phyloP scores from a whole-genome alignment of 2,329 filamentous ascomycete genomes.

The Trichoderma sp. region DNA sequence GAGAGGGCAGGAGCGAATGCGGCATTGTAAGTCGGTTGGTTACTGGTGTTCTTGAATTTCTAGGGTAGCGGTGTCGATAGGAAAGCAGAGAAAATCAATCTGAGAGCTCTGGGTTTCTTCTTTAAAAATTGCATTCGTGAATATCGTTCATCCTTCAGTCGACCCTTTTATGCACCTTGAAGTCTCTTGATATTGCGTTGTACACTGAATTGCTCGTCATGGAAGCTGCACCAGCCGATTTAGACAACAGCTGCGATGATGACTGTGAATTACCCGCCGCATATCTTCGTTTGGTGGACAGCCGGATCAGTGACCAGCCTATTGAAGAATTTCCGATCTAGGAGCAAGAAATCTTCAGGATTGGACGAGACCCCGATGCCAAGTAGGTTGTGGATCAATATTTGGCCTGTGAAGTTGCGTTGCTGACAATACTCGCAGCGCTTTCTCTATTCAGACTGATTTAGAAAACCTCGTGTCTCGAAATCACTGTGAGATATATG shows the following conservation, averaged over 20 bases:
- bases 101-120: not conserved
- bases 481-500: constrained; percentile 55
- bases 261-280: constrained; percentile 24
- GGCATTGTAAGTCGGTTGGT: not conserved
- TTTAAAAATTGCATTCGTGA: not conserved
- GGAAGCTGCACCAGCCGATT: not conserved
- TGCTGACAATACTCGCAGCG: constrained; percentile 28
- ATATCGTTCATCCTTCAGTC: not conserved
- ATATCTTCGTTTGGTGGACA: constrained; percentile 28
- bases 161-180: not conserved
- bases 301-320: constrained; percentile 23
- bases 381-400: constrained; percentile 29
- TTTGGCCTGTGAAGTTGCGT: not conserved
- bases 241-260: not conserved
- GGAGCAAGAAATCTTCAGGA: constrained; percentile 33
- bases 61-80: not conserved
- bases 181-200: not conserved
- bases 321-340: constrained; percentile 31
- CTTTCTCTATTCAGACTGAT: constrained; percentile 39
- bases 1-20: constrained; percentile 8
- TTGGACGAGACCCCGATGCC: constrained; percentile 35
- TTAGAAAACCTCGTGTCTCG: constrained; percentile 45
- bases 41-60: not conserved
- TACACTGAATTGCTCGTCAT: not conserved
- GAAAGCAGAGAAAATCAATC: not conserved